phyloP scores from a whole-genome alignment of 805 yeast species.

The Zygosaccharomyces siamensis region DNA sequence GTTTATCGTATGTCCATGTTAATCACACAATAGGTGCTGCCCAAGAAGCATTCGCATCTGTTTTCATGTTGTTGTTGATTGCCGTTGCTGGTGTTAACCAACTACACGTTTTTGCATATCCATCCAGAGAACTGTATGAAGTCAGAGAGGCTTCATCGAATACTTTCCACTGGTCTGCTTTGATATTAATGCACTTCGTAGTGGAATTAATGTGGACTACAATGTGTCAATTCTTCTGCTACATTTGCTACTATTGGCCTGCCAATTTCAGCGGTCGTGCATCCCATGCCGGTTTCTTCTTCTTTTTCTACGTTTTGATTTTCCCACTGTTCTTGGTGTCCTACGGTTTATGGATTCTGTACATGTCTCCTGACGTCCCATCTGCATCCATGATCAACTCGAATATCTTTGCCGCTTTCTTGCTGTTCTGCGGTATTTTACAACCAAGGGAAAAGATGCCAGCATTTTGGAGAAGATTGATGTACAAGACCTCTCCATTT shows the following conservation, averaged over 20 bases:
- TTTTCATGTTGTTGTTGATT: conserved; percentile 51
- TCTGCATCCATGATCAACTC: conserved; percentile 41
- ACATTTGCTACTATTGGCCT: conserved; percentile 47
- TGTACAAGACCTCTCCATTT: conserved; percentile 44
- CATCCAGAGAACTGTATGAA: conserved; percentile 61
- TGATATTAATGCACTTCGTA: conserved; percentile 41
- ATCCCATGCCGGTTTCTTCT: conserved; percentile 49
- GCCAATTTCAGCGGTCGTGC: conserved; percentile 41
- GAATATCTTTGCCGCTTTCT: conserved; percentile 48
- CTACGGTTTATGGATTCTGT: conserved; percentile 50
- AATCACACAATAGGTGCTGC: conserved; percentile 57
- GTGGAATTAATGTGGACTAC: conserved; percentile 48
- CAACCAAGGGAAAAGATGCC: conserved; percentile 44
- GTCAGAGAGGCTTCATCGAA: conserved; percentile 70
- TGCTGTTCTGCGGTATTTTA: conserved; percentile 51
- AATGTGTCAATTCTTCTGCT: conserved; percentile 40
- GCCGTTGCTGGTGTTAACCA: conserved; percentile 56
- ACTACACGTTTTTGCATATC: conserved; percentile 54
- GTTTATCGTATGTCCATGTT: conserved; percentile 62
- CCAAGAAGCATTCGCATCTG: conserved; percentile 57
- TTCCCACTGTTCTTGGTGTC: conserved; percentile 49
- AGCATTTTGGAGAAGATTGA: conserved; percentile 44
- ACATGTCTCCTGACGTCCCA: conserved; percentile 42
- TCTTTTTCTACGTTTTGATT: conserved; percentile 42
- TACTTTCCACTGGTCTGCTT: conserved; percentile 63